Evolutionary conservation across 139 green algal genomes (phyloP), one percentile per base, ranked within the genome.

Genomic region (Coelastrella sp.): DNA sequence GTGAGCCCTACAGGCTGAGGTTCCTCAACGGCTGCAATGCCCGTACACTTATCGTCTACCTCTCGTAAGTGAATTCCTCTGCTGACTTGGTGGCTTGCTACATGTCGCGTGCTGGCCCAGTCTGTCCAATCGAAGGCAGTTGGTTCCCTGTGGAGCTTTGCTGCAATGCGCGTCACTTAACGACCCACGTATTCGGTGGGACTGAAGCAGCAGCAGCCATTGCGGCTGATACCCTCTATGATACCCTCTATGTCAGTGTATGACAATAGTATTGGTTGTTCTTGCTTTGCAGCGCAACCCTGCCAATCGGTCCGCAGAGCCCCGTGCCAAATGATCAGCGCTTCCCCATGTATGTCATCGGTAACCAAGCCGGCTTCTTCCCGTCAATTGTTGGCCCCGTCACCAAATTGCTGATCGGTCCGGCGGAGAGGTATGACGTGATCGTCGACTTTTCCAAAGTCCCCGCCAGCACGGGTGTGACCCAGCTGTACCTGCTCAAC

Each of bases 281-380:
- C 32, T 47, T 89, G 23, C 32, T 1, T 47, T 47, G 32, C 32
- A 47, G 32, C 0, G 1, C 32, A 1, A 47, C 1, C 0, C 32
- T 47, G 32, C 32, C 32, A 47, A 47, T 1, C 32, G 32, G 1
- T 47, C 32, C 32, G 32, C 32, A 47, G 32, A 47, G 0, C 32
- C 32, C 32, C 32, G 32, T 47, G 32, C 32, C 32, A 1, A 1
- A 2, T 1, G 32, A 47, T 0, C 32, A 47, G 32, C 32, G 32
- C 32, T 0, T 47, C 32, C 32, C 32, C 32, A 47, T 47, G 32
- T 74, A 64, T 2, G 85, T 90, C 4, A 76, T 90, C 3, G 85
- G 85, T 57, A 90, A 90, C 76, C 73, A 83, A 20, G 85, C 57
- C 7, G 85, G 85, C 71, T 90, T 90, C 85, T 90, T 90, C 17